These are phyloP conservation scores for Curvularia eragrostidis DNA, from an alignment of 2,329 filamentous ascomycete species.

Conservation along the genomic window DNA sequence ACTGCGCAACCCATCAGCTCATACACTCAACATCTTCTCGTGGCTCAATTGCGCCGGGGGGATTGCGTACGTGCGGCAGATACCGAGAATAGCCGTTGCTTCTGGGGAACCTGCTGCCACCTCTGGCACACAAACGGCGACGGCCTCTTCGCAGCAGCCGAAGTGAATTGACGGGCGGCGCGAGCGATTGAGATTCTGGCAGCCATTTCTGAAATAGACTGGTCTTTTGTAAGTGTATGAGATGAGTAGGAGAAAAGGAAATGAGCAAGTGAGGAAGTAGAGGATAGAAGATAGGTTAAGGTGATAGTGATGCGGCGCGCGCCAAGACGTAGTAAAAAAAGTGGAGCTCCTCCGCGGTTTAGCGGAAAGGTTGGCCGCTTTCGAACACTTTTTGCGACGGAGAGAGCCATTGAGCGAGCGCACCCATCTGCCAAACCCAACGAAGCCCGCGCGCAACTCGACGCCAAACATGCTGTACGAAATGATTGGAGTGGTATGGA, in stretches of 20 bases:
- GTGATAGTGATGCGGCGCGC: constrained; percentile 15
- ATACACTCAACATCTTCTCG: not conserved
- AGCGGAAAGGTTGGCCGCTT: constrained; percentile 30
- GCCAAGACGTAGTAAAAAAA: constrained; percentile 11
- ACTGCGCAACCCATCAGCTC: constrained; percentile 52
- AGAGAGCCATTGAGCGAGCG: constrained; percentile 1
- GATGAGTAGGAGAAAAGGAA: not conserved
- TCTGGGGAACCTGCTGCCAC: constrained; percentile 31
- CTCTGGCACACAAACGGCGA: constrained; percentile 34
- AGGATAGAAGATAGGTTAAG: not conserved
- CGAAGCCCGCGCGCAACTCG: constrained; percentile 10
- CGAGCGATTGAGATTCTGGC: constrained; percentile 43
- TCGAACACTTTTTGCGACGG: constrained; percentile 34
- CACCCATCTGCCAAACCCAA: not conserved
- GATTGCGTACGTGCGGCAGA: constrained; percentile 42
- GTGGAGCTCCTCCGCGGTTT: constrained; percentile 18
- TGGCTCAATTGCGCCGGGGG: constrained; percentile 11
- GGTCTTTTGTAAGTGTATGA: not conserved
- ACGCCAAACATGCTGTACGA: constrained; percentile 83
- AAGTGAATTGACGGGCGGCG: constrained; percentile 46
- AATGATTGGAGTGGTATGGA: constrained; percentile 86
- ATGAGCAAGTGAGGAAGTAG: not conserved
- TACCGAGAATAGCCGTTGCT: constrained; percentile 49
- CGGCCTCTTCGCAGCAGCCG: constrained; percentile 33
- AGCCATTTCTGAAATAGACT: constrained; percentile 41